These are phyloP conservation scores for Mediolabrus comicus DNA, from an alignment of 108 stramenopile genomes.

Conservation along the genomic window DNA sequence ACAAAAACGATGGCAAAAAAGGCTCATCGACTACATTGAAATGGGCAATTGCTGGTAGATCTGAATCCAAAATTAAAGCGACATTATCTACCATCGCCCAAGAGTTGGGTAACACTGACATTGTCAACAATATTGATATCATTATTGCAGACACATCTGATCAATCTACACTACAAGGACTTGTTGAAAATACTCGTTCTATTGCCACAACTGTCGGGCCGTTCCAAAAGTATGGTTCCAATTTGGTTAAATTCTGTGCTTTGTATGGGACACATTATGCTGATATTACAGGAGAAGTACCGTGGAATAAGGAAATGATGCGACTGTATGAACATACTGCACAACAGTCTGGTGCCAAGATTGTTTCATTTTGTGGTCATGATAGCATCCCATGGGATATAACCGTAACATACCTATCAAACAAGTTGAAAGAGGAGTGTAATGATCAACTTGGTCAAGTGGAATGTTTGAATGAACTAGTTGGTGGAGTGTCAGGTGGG, in stretches of 20 bases:
- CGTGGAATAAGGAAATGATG: constrained; percentile 81
- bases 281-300: constrained; percentile 93
- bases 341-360: constrained; percentile 56
- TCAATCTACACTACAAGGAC: constrained; percentile 46
- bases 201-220: constrained; percentile 91
- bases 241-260: constrained; percentile 81
- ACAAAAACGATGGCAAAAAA: background rate
- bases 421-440: constrained; percentile 33
- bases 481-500: constrained; percentile 58
- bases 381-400: constrained; percentile 93
- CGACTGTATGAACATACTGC: constrained; percentile 54
- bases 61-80: constrained; percentile 47
- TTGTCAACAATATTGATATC: constrained; percentile 28
- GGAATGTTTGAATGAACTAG: constrained; percentile 54
- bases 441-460: constrained; percentile 43
- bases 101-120: constrained; percentile 42
- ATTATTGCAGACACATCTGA: constrained; percentile 69
- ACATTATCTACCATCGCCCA: constrained; percentile 20
- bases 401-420: constrained; percentile 43
- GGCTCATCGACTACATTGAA: constrained; percentile 16
- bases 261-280: constrained; percentile 79
- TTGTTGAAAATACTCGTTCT: constrained; percentile 73
- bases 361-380: constrained; percentile 82
- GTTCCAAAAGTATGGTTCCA: constrained; percentile 69
- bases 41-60: constrained; percentile 86